Conservation (phyloP, 495 filamentous ascomycete genomes). For the Hypoxylon rickii region DNA sequence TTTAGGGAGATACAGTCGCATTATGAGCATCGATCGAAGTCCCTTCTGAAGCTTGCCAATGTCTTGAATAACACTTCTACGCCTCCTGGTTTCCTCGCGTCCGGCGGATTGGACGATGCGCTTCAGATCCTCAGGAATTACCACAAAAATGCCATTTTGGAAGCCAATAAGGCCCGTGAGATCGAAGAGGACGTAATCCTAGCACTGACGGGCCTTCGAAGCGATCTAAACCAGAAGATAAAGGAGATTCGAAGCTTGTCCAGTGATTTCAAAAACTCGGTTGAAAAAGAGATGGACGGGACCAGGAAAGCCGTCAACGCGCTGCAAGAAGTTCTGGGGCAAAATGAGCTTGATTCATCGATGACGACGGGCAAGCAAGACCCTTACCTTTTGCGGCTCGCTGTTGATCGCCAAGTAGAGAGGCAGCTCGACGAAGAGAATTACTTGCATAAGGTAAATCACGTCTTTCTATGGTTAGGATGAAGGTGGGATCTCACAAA, state of each 20-base stretch:
- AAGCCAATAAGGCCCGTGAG: constrained; percentile 86
- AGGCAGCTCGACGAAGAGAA: constrained; percentile 96
- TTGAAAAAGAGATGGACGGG: constrained; percentile 76
- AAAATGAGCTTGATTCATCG: constrained; percentile 75
- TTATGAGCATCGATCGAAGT: constrained; percentile 85
- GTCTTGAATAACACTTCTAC: constrained; percentile 78
- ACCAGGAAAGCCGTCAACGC: constrained; percentile 73
- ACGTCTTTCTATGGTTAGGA: background rate
- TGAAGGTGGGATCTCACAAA: constrained; percentile 30
- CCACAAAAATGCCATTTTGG: constrained; percentile 78
- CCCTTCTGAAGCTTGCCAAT: constrained; percentile 79
- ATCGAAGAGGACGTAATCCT: constrained; percentile 90
- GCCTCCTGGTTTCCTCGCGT: constrained; percentile 71
- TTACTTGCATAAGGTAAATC: constrained; percentile 82
- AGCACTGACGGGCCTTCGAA: constrained; percentile 81
- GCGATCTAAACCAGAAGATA: constrained; percentile 90
- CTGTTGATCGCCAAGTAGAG: constrained; percentile 85
- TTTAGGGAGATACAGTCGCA: constrained; percentile 91
- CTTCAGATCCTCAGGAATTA: constrained; percentile 78
- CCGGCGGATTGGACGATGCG: constrained; percentile 85
- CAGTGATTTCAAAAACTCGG: constrained; percentile 91
- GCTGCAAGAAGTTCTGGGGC: constrained; percentile 77
- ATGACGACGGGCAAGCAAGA: constrained; percentile 82
- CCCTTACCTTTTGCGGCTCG: constrained; percentile 82
- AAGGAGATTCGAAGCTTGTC: constrained; percentile 95